Base-by-base conservation (phyloP, 768 basidiomycete species). In the Suillus plorans region DNA sequence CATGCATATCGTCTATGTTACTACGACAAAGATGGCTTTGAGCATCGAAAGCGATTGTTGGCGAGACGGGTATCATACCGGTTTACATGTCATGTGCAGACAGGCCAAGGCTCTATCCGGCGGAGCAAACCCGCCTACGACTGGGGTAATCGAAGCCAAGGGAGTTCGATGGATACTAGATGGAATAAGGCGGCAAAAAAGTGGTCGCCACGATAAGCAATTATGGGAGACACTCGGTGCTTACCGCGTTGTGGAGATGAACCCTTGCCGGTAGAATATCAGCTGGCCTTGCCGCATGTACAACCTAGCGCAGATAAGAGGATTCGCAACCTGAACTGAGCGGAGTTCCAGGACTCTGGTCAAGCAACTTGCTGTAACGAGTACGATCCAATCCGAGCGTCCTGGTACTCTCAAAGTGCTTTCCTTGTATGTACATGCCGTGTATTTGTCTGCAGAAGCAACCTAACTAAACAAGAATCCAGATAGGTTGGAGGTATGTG, bases 371-470 rank as follows among this genome's bases (percentile, higher is more conserved):
- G 9, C 53, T 36, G 53, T 55, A 36, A 55, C 53, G 12, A 31
- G 34, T 55, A 36, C 53, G 31, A 55, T 36, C 20, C 53, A 34
- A 55, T 36, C 31, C 20, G 53, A 55, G 34, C 20, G 53, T 34
- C 53, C 53, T 55, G 34, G 31, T 36, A 12, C 34, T 36, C 20
- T 34, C 18, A 10, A 13, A 52, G 16, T 4, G 12, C 9, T 34
- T 53, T 55, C 53, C 53, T 55, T 55, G 34, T 55, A 55, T 55
- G 53, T 55, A 55, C 53, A 55, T 34, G 31, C 12, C 52, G 31
- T 53, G 52, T 53, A 53, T 53, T 55, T 31, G 53, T 55, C 31
- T n/a, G 53, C 53, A 55, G 34, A 55, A 55, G 53, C 4, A 34
- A n/a, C 34, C 10, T 36, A 36, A 34, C 53, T 36, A 34, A 18